Evolutionary conservation across 2,329 filamentous ascomycete genomes (phyloP), one percentile per base, ranked within the genome.

Genomic region (Atkinsonella hypoxylon): DNA sequence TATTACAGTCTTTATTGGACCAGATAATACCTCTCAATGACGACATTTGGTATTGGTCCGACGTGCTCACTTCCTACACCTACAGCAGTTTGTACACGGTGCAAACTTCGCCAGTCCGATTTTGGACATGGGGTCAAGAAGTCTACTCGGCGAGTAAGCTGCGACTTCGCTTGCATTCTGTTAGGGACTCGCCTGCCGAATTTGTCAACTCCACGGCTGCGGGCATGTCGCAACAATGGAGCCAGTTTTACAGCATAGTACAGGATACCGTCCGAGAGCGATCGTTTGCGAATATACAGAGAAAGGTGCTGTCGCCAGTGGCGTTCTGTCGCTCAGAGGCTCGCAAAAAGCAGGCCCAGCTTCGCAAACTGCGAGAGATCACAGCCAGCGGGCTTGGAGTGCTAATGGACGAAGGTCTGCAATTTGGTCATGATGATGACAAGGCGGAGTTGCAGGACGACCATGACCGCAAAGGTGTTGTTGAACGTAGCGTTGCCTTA

Each of bases 41-140:
- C 56, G 89, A 95, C 58, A 83, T 95, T 22, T 90, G 85, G 81
- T 97, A 97, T 65, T 98, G 93, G 93, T 88, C 95, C 61, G 86
- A 93, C 57, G 78, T 96, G 2, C 70, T 95, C 31, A 79, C 81
- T 10, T 94, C 88, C 0, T 84, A 88, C 58, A 76, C 81, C 46
- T 87, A 85, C 61, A 90, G 87, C 56, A 84, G 82, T 32, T 64
- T 96, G 3, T 96, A 96, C 67, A 85, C 87, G 13, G 69, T 94
- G 9, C 93, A 98, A 66, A 95, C 84, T 0, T 88, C 85, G 0
- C 93, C 93, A 0, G 60, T 83, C 40, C 77, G 87, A 17, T 65
- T 95, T 34, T 91, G 82, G 81, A 70, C 73, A 3, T 89, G 85
- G 79, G 72, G 79, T 8, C 77, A 76, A 60, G 83, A 86, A 45